phyloP scores from a whole-genome alignment of 2,329 filamentous ascomycete species.

The Penicillium rolfsii region DNA sequence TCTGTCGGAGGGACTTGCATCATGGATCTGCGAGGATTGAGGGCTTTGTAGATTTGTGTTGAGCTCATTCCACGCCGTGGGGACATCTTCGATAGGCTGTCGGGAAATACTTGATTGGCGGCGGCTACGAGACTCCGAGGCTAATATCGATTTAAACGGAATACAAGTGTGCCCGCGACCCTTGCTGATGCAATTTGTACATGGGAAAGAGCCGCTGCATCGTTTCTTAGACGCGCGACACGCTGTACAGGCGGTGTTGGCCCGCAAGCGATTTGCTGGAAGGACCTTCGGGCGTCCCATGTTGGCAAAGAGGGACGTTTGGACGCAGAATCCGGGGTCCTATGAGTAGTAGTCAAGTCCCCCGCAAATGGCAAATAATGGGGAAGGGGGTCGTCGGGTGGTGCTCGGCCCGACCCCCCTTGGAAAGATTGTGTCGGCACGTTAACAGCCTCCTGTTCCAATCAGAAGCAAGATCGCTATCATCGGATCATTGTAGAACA shows the following conservation, averaged over 20 bases:
- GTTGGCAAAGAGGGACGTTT: conserved; percentile 7
- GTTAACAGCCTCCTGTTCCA: background rate
- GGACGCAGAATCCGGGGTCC: background rate
- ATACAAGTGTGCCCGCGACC: conserved; percentile 47
- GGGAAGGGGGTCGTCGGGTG: background rate
- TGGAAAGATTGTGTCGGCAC: background rate
- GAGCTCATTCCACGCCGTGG: background rate
- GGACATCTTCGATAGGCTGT: background rate
- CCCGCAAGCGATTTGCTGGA: conserved; percentile 54
- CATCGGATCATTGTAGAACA: background rate
- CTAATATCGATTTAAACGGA: conserved; percentile 37
- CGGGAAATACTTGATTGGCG: conserved; percentile 1
- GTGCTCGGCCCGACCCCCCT: conserved; percentile 15
- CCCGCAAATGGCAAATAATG: background rate
- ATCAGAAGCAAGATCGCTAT: background rate
- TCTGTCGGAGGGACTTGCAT: conserved; percentile 13
- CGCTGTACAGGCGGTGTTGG: conserved; percentile 53
- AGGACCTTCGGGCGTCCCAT: conserved; percentile 60
- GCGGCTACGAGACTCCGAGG: conserved; percentile 18
- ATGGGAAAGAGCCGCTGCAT: conserved; percentile 55
- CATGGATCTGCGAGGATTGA: background rate
- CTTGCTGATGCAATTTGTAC: conserved; percentile 52
- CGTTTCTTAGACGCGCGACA: conserved; percentile 57
- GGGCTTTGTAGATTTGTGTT: conserved; percentile 10
- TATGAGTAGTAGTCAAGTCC: background rate